A percentile compares a stretch with the other conserved stretches of the same genome.
These are phyloP conservation scores for Mycena pura DNA, from an alignment of 768 basidiomycete species.

Conservation along the genomic window DNA sequence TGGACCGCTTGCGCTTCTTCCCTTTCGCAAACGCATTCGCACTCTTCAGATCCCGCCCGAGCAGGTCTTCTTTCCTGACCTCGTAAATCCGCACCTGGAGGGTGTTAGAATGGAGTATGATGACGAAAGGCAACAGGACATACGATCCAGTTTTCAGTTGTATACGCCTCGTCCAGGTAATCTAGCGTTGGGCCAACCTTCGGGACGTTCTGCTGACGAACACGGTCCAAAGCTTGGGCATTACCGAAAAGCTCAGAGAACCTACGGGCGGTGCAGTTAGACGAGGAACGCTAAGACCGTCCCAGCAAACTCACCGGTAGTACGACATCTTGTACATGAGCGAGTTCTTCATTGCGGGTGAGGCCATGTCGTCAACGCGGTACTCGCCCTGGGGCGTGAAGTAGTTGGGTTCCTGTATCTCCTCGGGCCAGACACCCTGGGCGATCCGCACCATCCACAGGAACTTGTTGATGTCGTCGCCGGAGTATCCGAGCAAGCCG, in stretches of 20 bases:
- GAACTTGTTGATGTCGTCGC: conserved; percentile 99
- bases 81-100: conserved; percentile 87
- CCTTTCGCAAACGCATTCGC: conserved; percentile 87
- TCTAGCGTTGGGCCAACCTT: conserved; percentile 81
- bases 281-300: neutral
- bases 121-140: conserved; percentile 35
- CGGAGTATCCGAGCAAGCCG: conserved; percentile 94
- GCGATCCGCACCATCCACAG: conserved; percentile 97
- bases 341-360: conserved; percentile 89
- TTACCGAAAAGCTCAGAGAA: conserved; percentile 88
- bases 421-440: conserved; percentile 97
- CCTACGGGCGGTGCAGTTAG: conserved; percentile 43
- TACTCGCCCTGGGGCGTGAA: conserved; percentile 95
- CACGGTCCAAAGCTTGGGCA: conserved; percentile 78
- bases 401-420: conserved; percentile 94
- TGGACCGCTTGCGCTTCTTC: conserved; percentile 86
- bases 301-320: conserved; percentile 65
- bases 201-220: conserved; percentile 87
- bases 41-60: conserved; percentile 89
- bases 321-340: conserved; percentile 99
- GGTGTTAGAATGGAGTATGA: conserved; percentile 3
- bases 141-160: conserved; percentile 99
- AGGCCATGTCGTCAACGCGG: conserved; percentile 85
- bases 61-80: conserved; percentile 91
- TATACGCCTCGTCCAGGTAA: conserved; percentile 96